phyloP scores from a whole-genome alignment of 2,329 filamentous ascomycete genomes.

The Cytospora piceicola region DNA sequence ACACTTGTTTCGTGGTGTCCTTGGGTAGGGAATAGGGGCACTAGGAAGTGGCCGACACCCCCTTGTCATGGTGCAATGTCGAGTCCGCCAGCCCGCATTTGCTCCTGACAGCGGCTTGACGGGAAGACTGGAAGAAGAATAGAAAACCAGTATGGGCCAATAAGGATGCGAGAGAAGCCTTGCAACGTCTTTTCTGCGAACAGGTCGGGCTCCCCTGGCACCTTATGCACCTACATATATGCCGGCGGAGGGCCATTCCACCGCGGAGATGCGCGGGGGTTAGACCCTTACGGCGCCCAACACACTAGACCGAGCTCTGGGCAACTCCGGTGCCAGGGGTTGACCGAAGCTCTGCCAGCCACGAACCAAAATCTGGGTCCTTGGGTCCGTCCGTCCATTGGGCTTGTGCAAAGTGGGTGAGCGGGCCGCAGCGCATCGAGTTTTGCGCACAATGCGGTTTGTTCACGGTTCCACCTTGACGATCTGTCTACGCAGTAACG shows the following conservation, averaged over 20 bases:
- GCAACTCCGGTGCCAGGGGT: conserved; percentile 19
- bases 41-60: background rate
- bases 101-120: conserved; percentile 22
- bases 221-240: conserved; percentile 2
- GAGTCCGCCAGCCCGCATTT: conserved; percentile 1
- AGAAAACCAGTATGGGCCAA: background rate
- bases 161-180: conserved; percentile 3
- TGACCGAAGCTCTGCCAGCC: conserved; percentile 18
- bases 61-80: conserved; percentile 26
- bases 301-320: background rate
- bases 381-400: too few species aligned
- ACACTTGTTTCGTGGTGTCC: background rate
- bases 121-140: conserved; percentile 6
- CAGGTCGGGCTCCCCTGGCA: background rate
- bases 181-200: background rate
- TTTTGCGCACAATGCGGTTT: conserved; percentile 23
- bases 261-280: conserved; percentile 4
- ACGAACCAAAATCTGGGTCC: conserved; percentile 11
- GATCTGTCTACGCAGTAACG: conserved; percentile 4
- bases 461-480: conserved; percentile 14
- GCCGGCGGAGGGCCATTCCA: conserved; percentile 2
- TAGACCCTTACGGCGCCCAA: background rate
- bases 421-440: conserved; percentile 23
- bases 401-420: conserved; percentile 15
- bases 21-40: background rate